Evolutionary conservation across 768 basidiomycete species (phyloP), one percentile per base, ranked within the genome.

Genomic region (Sarcodon aspratus): DNA sequence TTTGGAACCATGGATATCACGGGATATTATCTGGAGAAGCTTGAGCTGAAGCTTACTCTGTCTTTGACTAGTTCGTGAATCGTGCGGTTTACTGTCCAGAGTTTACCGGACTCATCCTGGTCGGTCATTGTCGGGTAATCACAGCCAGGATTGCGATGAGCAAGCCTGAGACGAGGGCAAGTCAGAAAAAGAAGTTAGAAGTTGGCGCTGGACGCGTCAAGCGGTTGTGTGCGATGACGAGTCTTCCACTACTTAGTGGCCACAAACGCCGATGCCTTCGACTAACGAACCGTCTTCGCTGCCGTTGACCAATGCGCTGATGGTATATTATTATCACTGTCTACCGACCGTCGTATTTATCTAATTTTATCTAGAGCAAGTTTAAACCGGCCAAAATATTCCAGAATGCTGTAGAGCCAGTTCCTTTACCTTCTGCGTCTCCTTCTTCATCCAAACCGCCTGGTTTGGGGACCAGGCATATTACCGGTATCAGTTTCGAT

Each of bases 61-160:
- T 99, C 95, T 63, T 82, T 80, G 54, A 94, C 90, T 47, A 99
- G 81, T 67, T 99, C 95, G 63, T 97, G 94, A 38, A 97, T 85
- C 45, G 96, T 98, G 58, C 90, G 71, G 66, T 92, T 92, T 54
- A 98, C 93, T 60, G 94, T 86, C 91, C 93, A 98, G 61, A 98
- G 74, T 60, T 82, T 82, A 50, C 93, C 85, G 52, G 82, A 78
- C 64, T 90, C 87, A 68, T 89, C 85, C 58, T 68, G 67, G 57
- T 87, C 84, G 54, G 73, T 69, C 82, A 87, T 85, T 57, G 66
- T 59, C 60, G 13, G 5, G 17, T 27, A 42, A 11, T 27, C 40
- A 27, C 40, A 13, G 27, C 40, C 40, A 17, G 40, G 15, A 38
- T 38, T 17, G 40, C 8, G 15, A 27, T 17, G 40, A 13, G 40